Evolutionary conservation across 2,329 filamentous ascomycete species (phyloP).

Genomic region (Trichophyton simii): DNA sequence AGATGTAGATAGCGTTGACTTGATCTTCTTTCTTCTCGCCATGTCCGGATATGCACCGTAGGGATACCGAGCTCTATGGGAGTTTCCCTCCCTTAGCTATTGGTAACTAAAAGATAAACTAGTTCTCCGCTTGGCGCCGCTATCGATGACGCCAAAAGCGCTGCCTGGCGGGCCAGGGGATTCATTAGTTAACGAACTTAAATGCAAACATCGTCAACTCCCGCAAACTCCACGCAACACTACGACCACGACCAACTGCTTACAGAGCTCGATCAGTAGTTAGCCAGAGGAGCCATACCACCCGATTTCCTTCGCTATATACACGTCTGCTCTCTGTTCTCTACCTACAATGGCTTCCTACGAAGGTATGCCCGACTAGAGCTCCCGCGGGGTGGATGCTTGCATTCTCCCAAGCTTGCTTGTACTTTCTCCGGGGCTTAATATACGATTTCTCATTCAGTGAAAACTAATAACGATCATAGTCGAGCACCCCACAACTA

Average conservation of each 20-base stretch:
- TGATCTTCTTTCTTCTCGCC: too few relatives aligned
- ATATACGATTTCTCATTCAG: background rate
- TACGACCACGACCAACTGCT: background rate
- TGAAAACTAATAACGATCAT: constrained; percentile 4
- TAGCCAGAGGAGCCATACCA: background rate
- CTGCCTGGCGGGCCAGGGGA: background rate
- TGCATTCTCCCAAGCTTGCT: background rate
- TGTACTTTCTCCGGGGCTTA: constrained; percentile 1
- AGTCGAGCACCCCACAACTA: constrained; percentile 34
- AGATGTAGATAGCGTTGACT: too few relatives aligned
- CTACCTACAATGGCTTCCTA: constrained; percentile 29
- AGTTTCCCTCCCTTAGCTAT: too few relatives aligned
- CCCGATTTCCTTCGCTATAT: background rate
- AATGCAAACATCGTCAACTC: background rate
- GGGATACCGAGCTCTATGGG: too few relatives aligned
- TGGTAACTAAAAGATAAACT: too few relatives aligned
- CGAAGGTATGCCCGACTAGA: constrained; percentile 23
- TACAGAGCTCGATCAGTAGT: background rate
- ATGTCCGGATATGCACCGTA: too few relatives aligned
- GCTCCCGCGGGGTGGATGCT: background rate
- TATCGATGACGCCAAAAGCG: background rate
- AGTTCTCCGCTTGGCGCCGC: background rate
- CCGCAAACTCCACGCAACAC: background rate
- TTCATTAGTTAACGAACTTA: too few relatives aligned
- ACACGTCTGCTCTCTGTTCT: background rate